Evolutionary conservation across 2,329 filamentous ascomycete species (phyloP).

Genomic region (Colletotrichum tropicicola): DNA sequence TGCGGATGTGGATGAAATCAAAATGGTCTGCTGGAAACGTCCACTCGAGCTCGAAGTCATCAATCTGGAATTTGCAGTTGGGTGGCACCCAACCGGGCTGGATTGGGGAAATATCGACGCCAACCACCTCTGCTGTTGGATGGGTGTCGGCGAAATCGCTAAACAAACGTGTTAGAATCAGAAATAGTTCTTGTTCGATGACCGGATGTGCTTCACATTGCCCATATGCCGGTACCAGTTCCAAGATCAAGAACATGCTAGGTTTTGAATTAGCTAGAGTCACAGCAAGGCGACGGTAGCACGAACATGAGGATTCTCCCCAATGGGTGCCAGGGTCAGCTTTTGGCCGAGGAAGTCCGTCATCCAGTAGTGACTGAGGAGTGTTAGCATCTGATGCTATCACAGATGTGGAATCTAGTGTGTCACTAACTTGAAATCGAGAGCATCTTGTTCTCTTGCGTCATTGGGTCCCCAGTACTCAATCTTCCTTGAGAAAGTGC

Average conservation of each 20-base stretch:
- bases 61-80: conserved; percentile 71
- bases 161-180: background rate
- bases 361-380: background rate
- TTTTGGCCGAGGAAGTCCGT: background rate
- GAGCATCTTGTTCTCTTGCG: conserved; percentile 7
- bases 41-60: conserved; percentile 64
- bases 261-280: conserved; percentile 6
- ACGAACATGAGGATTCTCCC: background rate
- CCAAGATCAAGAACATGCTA: background rate
- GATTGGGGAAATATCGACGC: conserved; percentile 65
- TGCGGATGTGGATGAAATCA: conserved; percentile 67
- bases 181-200: too few relatives aligned
- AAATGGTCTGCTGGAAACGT: conserved; percentile 58
- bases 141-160: conserved; percentile 59
- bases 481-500: conserved; percentile 5
- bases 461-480: conserved; percentile 24
- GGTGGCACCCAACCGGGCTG: conserved; percentile 63
- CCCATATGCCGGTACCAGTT: background rate
- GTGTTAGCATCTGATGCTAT: too few relatives aligned
- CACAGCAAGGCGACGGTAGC: conserved; percentile 32
- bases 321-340: background rate
- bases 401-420: too few relatives aligned
- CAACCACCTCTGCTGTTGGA: conserved; percentile 52
- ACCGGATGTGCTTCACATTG: background rate
- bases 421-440: conserved; percentile 22